These are phyloP conservation scores for Fraxinus nigra DNA, from an alignment of 305 asterid genomes.

Conservation along the genomic window DNA sequence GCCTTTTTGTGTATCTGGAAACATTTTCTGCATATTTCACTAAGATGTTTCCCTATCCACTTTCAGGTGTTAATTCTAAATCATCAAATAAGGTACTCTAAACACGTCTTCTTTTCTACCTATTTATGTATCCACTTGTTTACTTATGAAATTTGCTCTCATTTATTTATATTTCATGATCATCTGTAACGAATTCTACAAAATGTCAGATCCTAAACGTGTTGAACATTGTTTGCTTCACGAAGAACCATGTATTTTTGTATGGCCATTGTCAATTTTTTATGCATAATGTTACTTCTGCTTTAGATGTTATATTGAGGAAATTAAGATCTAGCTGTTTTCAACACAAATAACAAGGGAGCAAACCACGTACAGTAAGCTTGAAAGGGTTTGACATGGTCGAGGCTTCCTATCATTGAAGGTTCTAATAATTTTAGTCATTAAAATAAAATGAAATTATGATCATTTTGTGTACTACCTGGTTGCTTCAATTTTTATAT, in stretches of 20 bases:
- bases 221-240: background rate
- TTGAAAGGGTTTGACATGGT: background rate
- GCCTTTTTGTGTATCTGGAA: background rate
- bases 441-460: background rate
- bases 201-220: background rate
- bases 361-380: background rate
- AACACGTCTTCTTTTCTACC: background rate
- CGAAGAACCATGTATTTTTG: background rate
- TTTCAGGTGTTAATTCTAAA: conserved; percentile 48
- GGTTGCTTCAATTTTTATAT: background rate
- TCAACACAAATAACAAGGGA: background rate
- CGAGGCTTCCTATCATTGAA: background rate
- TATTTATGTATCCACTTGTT: background rate
- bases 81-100: conserved; percentile 51
- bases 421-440: background rate
- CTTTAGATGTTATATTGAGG: background rate
- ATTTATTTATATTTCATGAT: background rate
- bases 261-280: background rate
- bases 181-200: background rate
- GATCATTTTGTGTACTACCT: background rate
- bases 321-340: background rate
- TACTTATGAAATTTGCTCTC: background rate
- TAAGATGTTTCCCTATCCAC: conserved; percentile 28
- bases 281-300: background rate
- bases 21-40: background rate